phyloP scores from a whole-genome alignment of 176 grass and related monocot species.

The Carex scoparia region DNA sequence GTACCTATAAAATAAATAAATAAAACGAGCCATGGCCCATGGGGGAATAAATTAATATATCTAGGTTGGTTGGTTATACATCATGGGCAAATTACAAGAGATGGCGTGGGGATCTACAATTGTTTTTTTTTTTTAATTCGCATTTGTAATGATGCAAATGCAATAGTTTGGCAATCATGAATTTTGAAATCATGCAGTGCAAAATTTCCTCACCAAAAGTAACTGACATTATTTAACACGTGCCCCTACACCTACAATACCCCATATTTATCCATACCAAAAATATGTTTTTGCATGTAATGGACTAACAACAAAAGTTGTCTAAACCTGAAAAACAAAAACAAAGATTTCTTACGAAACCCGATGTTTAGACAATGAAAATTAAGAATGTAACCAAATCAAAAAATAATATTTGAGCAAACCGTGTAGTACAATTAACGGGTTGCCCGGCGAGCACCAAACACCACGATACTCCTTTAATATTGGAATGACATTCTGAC shows the following conservation, averaged over 20 bases:
- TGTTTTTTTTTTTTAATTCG: neutral
- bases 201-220: neutral
- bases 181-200: neutral
- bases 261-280: neutral
- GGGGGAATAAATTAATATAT: neutral
- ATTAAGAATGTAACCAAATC: neutral
- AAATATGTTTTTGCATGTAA: neutral
- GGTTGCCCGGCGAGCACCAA: neutral
- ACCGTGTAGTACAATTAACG: neutral
- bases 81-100: neutral
- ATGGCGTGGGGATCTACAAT: neutral
- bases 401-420: neutral
- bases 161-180: conserved; percentile 5
- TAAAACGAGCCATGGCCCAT: neutral
- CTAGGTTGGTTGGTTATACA: neutral
- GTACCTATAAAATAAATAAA: neutral
- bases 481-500: no score
- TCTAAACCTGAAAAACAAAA: neutral
- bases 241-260: neutral
- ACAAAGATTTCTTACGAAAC: neutral
- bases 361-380: neutral
- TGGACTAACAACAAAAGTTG: no score
- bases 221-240: neutral
- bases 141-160: neutral
- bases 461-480: neutral